These are phyloP conservation scores for Primulina huaijiensis DNA, from an alignment of 257 asterid genomes.

Conservation along the genomic window DNA sequence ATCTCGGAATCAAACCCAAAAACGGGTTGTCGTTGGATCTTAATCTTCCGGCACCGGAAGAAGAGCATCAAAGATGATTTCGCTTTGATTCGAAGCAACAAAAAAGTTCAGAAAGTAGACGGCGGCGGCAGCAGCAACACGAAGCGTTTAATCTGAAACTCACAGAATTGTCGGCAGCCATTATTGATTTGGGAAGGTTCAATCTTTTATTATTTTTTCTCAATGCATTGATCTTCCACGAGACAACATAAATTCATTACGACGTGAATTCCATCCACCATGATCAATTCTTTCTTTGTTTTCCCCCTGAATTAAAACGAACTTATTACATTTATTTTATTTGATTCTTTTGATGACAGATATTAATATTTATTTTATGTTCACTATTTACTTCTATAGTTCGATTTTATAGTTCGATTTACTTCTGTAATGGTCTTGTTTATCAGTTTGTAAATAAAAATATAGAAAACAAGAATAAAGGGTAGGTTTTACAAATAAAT, in stretches of 20 bases:
- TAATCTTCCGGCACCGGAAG: slow-evolving; percentile 58
- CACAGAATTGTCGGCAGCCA: slow-evolving; percentile 45
- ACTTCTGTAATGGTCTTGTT: too few relatives aligned
- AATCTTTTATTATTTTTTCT: neutral
- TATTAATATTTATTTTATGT: too few relatives aligned
- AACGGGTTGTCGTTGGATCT: slow-evolving; percentile 63
- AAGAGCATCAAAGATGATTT: slow-evolving; percentile 28
- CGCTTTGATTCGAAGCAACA: slow-evolving; percentile 28
- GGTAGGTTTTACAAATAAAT: too few relatives aligned
- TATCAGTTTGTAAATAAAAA: too few relatives aligned
- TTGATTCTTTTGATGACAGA: neutral
- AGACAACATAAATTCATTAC: neutral
- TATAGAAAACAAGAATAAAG: too few relatives aligned
- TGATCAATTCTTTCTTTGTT: neutral
- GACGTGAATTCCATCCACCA: neutral
- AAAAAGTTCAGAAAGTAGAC: slow-evolving; percentile 20
- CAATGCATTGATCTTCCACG: slow-evolving; percentile 9
- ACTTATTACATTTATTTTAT: too few relatives aligned
- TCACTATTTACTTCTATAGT: too few relatives aligned
- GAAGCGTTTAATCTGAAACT: slow-evolving; percentile 29
- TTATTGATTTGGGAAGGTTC: slow-evolving; percentile 30
- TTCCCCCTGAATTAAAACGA: neutral
- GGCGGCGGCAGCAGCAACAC: slow-evolving; percentile 14
- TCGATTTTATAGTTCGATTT: too few relatives aligned
- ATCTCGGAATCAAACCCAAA: slow-evolving; percentile 24